Evolutionary conservation across 2,329 filamentous ascomycete genomes (phyloP), one percentile per base, ranked within the genome.

Genomic region (Trichophyton mentagrophytes): DNA sequence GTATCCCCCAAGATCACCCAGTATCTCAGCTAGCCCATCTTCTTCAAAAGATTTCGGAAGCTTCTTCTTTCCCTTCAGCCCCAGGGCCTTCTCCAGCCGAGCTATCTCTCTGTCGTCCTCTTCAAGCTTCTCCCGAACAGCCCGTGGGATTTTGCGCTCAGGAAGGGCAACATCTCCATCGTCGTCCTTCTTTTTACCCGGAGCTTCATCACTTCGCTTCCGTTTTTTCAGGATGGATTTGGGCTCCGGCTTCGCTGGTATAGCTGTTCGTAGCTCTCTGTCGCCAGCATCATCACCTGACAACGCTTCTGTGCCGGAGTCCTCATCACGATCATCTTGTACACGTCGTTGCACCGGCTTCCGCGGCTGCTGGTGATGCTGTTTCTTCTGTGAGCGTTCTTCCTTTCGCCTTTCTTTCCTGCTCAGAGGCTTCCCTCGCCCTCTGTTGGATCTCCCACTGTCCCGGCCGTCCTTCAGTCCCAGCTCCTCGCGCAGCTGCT

Each of bases 81-180:
- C 92, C 2, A 99, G 77, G 69, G 89, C 95, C 72, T 86, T 90
- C 75, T 99, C 93, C 36, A 96, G 77, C 2, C 85, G 85, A 20
- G 87, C 86, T 66, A 99, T 97, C 67, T 96, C 90, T 1, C 85
- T 88, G 68, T 97, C 90, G 62, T 99, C 92, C 63, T 89, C 79
- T 0, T 83, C 85, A 3, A 96, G 76, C 66, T 82, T 84, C 2
- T 85, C 81, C 68, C 80, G 83, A n/a, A 84, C 76, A 0, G 66
- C 67, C 62, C 68, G 69, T 0, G 77, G 72, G 25, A 74, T 59
- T 58, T 69, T 69, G 2, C 47, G 59, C 9, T 57, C 60, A 2
- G 60, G 42, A 33, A 22, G 17, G 17, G 46, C n/a, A 6, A 36
- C 25, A 27, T 53, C 38, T 6, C 60, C 61, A 22, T 69, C 67